A percentile compares a stretch with the other conserved stretches of the same genome.
Evolutionary conservation across 2,329 filamentous ascomycete genomes (phyloP).

Genomic region (Botrytis tulipae): DNA sequence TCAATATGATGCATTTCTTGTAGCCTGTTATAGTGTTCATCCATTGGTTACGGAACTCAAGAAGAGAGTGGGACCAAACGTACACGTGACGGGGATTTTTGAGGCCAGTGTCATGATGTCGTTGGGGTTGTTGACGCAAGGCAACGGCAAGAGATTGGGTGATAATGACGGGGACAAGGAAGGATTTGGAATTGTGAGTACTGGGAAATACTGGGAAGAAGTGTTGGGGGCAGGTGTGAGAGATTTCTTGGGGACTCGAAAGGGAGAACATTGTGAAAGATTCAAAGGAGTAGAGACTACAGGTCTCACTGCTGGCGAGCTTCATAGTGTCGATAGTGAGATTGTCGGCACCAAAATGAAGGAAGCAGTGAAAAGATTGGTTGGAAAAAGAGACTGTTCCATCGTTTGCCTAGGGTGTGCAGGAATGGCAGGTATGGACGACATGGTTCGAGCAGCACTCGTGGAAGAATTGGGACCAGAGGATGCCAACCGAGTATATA

Average conservation of each 20-base stretch:
- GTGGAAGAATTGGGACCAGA: constrained; percentile 60
- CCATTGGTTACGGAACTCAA: constrained; percentile 66
- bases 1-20: constrained; percentile 71
- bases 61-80: constrained; percentile 39
- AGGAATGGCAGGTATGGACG: constrained; percentile 84
- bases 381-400: constrained; percentile 55
- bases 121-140: constrained; percentile 41
- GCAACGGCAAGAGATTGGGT: constrained; percentile 28
- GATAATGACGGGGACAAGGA: constrained; percentile 21
- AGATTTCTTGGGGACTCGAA: constrained; percentile 55
- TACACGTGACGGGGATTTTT: constrained; percentile 77
- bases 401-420: constrained; percentile 85
- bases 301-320: constrained; percentile 73
- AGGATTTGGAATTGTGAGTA: constrained; percentile 84
- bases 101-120: constrained; percentile 68
- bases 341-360: constrained; percentile 65
- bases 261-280: constrained; percentile 30
- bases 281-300: constrained; percentile 84
- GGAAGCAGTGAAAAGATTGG: constrained; percentile 65
- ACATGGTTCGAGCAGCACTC: constrained; percentile 69
- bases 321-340: constrained; percentile 66
- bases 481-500: constrained; percentile 57
- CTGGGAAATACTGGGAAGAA: constrained; percentile 77
- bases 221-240: constrained; percentile 67
- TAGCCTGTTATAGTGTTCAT: constrained; percentile 88